These are phyloP conservation scores for Sisymbrium altissimum DNA, from an alignment of 345 rosid species.

Conservation along the genomic window DNA sequence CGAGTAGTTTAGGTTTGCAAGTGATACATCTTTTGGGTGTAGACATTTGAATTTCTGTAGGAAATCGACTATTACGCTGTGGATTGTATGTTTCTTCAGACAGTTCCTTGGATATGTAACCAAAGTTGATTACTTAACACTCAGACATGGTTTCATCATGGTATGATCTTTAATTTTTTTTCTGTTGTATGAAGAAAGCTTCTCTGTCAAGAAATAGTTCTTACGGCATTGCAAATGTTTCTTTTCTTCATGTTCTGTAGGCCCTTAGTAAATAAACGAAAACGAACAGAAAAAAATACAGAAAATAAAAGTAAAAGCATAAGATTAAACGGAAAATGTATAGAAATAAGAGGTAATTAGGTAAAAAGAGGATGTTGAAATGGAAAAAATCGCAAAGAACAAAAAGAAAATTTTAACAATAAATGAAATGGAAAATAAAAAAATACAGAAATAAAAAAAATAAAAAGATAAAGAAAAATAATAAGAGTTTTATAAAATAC, in stretches of 20 bases:
- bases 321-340: too few relatives aligned
- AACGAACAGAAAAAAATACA: too few relatives aligned
- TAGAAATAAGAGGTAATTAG: too few relatives aligned
- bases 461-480: too few relatives aligned
- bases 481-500: too few relatives aligned
- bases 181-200: not conserved
- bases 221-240: not conserved
- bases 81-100: conserved; percentile 92
- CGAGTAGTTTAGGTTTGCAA: conserved; percentile 86
- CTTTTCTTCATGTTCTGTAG: conserved; percentile 39
- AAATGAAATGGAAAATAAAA: too few relatives aligned
- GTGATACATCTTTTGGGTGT: conserved; percentile 93
- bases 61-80: conserved; percentile 44
- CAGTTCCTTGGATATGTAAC: conserved; percentile 84
- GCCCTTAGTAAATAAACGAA: too few relatives aligned
- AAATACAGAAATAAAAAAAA: too few relatives aligned
- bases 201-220: not conserved
- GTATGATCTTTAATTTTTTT: conserved; percentile 33
- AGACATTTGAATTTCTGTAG: conserved; percentile 80
- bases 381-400: too few relatives aligned
- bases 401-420: too few relatives aligned
- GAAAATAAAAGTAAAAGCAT: too few relatives aligned
- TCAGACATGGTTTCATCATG: conserved; percentile 90
- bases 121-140: conserved; percentile 83
- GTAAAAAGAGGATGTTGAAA: too few relatives aligned